Conservation (phyloP, 371 early-diverging fungal species). For the Rhizopus microsporus region DNA sequence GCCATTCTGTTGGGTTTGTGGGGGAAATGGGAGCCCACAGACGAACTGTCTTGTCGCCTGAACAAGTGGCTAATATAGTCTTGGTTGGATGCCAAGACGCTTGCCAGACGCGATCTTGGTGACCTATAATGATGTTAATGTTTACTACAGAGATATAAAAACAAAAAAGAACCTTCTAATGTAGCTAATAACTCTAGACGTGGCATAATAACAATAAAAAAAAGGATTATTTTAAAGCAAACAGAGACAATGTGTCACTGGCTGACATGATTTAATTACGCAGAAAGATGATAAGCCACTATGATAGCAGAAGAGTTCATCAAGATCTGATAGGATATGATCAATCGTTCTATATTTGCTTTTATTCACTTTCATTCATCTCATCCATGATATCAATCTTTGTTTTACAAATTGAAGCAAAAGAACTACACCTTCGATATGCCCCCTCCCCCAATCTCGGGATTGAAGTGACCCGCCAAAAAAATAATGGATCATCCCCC, state of each 20-base stretch:
- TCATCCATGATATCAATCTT: too few relatives aligned
- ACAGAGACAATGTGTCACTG: background rate
- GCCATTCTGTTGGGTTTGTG: slow-evolving; percentile 59
- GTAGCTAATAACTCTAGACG: slow-evolving; percentile 44
- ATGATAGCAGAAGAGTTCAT: background rate
- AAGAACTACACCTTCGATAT: too few relatives aligned
- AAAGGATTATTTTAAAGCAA: slow-evolving; percentile 4
- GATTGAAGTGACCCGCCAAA: background rate
- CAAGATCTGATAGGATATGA: background rate
- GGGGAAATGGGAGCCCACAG: slow-evolving; percentile 70
- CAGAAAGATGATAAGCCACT: slow-evolving; percentile 23
- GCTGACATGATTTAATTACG: background rate
- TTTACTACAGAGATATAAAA: background rate
- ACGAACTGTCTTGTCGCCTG: slow-evolving; percentile 86
- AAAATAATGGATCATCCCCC: background rate
- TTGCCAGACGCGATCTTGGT: slow-evolving; percentile 91
- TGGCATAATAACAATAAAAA: slow-evolving; percentile 28
- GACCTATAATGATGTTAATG: slow-evolving; percentile 54
- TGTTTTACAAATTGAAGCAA: too few relatives aligned
- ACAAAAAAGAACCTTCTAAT: slow-evolving; percentile 33
- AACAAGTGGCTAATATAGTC: slow-evolving; percentile 75
- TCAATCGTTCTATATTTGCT: too few relatives aligned
- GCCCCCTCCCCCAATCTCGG: too few relatives aligned
- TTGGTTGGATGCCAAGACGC: slow-evolving; percentile 87
- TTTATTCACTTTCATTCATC: too few relatives aligned